phyloP scores from a whole-genome alignment of 2,329 filamentous ascomycete genomes.

The Ophiostoma sp. region DNA sequence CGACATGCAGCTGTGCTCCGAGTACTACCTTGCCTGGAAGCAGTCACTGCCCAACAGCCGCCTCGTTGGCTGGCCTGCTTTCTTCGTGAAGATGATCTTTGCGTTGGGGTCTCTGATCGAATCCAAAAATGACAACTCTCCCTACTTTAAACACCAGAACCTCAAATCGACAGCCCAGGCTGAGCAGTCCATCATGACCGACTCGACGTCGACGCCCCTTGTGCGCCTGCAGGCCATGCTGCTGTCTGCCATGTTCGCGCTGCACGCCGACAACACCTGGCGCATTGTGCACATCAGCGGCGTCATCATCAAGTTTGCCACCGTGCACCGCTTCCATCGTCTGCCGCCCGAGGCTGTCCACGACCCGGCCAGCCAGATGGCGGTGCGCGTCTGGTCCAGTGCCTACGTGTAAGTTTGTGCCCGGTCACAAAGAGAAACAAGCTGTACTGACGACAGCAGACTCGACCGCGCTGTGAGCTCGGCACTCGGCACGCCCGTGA shows the following conservation, averaged over 20 bases:
- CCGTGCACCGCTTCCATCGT: conserved; percentile 19
- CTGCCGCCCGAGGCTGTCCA: background rate
- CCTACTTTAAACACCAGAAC: conserved; percentile 19
- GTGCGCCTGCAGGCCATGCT: conserved; percentile 23
- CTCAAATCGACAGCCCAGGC: conserved; percentile 22
- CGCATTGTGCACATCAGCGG: conserved; percentile 22
- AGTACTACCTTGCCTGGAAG: conserved; percentile 19
- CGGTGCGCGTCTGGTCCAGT: conserved; percentile 20
- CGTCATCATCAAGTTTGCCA: conserved; percentile 21
- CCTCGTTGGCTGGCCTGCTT: conserved; percentile 20
- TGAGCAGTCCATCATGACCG: conserved; percentile 22
- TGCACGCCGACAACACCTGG: conserved; percentile 23
- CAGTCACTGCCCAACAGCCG: background rate
- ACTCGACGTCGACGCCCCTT: conserved; percentile 18
- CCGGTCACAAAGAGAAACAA: too few relatives aligned
- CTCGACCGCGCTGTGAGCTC: conserved; percentile 18
- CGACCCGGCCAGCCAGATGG: conserved; percentile 13
- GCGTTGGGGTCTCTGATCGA: conserved; percentile 20
- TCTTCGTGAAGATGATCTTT: conserved; percentile 24
- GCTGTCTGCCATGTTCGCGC: conserved; percentile 23
- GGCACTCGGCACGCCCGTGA: conserved; percentile 19
- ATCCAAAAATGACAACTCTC: conserved; percentile 18
- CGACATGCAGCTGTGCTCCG: conserved; percentile 18
- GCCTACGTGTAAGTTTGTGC: conserved; percentile 18
- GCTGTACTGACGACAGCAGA: background rate